Conservation (phyloP, 345 rosid genomes). For the Cardamine resedifolia region DNA sequence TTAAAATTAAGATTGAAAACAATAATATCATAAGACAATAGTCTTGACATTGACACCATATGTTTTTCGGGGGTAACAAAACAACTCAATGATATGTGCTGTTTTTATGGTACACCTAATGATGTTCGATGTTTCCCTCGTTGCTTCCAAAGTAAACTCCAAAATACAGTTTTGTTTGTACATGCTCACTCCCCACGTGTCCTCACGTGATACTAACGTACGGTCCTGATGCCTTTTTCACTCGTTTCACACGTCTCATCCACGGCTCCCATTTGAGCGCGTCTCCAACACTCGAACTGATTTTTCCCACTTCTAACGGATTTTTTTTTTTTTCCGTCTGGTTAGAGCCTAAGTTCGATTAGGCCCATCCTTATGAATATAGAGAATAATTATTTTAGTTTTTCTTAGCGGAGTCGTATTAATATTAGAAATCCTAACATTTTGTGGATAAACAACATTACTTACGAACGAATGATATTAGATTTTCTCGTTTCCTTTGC, state of each 20-base stretch:
- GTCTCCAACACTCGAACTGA: constrained; percentile 3
- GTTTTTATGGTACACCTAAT: constrained; percentile 37
- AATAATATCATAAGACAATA: not conserved
- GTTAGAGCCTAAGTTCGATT: not conserved
- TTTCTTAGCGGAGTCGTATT: not conserved
- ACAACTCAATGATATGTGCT: constrained; percentile 38
- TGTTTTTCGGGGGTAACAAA: constrained; percentile 22
- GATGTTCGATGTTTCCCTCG: constrained; percentile 38
- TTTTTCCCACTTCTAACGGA: not conserved
- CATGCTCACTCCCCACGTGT: constrained; percentile 56
- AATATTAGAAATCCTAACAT: not conserved
- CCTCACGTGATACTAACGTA: constrained; percentile 51
- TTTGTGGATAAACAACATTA: not conserved
- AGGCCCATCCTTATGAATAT: constrained; percentile 2
- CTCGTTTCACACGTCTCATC: constrained; percentile 24
- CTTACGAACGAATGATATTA: not conserved
- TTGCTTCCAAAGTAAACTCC: constrained; percentile 52
- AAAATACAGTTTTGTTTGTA: constrained; percentile 53
- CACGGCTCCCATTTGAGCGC: constrained; percentile 11
- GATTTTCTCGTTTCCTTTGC: not conserved
- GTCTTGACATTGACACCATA: constrained; percentile 28
- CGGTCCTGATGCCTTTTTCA: constrained; percentile 19
- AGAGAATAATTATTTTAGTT: no score
- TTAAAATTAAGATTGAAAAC: not conserved
- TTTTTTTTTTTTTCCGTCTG: no score